Conservation (phyloP, 805 yeast genomes). For the Kodamaea fukazawae region DNA sequence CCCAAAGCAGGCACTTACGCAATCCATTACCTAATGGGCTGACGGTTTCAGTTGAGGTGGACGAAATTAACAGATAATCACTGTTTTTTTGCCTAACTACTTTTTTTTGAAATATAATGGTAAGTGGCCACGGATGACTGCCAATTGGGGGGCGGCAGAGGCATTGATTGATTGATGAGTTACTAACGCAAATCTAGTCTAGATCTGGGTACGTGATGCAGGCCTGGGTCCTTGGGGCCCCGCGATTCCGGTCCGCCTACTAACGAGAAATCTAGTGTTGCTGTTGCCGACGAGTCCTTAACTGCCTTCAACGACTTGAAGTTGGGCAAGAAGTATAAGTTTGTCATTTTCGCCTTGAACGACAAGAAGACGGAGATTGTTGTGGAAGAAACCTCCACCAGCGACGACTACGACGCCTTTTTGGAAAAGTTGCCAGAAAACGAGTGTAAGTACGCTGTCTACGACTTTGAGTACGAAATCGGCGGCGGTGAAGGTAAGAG, state of each 20-base stretch:
- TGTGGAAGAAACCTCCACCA: slow-evolving; percentile 79
- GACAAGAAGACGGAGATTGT: slow-evolving; percentile 86
- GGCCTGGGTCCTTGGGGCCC: too few relatives aligned
- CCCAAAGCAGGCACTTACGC: too few relatives aligned
- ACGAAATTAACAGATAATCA: slow-evolving; percentile 6
- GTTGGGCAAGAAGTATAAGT: slow-evolving; percentile 87
- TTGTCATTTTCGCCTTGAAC: slow-evolving; percentile 75
- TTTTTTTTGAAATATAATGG: slow-evolving; percentile 4
- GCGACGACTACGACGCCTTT: slow-evolving; percentile 77
- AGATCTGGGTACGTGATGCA: slow-evolving; percentile 18
- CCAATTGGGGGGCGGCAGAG: too few relatives aligned
- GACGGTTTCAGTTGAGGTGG: background rate
- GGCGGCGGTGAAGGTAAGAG: slow-evolving; percentile 93
- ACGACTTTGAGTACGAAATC: slow-evolving; percentile 93
- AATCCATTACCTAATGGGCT: background rate
- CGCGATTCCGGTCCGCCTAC: slow-evolving; percentile 10
- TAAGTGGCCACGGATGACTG: slow-evolving; percentile 1
- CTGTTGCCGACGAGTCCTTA: slow-evolving; percentile 76
- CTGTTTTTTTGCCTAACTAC: background rate
- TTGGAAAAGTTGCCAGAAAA: slow-evolving; percentile 88
- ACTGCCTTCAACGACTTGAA: slow-evolving; percentile 94
- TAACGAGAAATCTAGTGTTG: slow-evolving; percentile 32
- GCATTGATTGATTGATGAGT: background rate
- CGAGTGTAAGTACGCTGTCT: slow-evolving; percentile 94
- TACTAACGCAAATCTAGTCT: slow-evolving; percentile 16